These are phyloP conservation scores for Camillea tinctor DNA, from an alignment of 2,329 filamentous ascomycete species.

Conservation along the genomic window DNA sequence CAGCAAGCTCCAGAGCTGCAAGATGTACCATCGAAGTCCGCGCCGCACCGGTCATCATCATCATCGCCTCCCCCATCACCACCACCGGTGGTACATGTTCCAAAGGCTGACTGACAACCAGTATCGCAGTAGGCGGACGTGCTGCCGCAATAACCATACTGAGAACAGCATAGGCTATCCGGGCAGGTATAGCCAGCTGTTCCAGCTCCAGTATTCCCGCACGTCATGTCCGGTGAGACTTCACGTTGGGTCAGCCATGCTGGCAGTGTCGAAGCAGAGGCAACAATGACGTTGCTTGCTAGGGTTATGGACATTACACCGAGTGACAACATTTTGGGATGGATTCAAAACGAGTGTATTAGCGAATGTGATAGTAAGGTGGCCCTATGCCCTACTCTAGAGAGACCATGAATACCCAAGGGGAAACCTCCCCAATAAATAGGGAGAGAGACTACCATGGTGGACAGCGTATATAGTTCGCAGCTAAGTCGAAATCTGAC, in stretches of 20 bases:
- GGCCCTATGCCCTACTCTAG: conserved; percentile 9
- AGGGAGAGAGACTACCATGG: background rate
- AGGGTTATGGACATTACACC: conserved; percentile 9
- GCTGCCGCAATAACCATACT: conserved; percentile 19
- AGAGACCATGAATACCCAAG: background rate
- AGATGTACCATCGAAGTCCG: conserved; percentile 30
- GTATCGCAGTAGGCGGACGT: conserved; percentile 13
- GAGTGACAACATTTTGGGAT: conserved; percentile 10
- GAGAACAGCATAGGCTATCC: conserved; percentile 24
- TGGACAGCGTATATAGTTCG: background rate
- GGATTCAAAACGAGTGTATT: background rate
- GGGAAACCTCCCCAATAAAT: background rate
- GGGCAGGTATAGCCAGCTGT: conserved; percentile 24
- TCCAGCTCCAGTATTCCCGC: conserved; percentile 24
- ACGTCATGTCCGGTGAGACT: conserved; percentile 22
- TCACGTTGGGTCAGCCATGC: conserved; percentile 13
- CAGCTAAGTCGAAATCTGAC: background rate
- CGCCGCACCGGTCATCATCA: conserved; percentile 46
- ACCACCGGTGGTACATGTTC: conserved; percentile 4
- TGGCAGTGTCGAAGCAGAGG: conserved; percentile 21
- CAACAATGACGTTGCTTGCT: conserved; percentile 15
- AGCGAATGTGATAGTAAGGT: conserved; percentile 13
- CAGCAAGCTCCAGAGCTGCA: conserved; percentile 40
- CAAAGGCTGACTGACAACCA: conserved; percentile 16
- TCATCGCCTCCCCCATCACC: conserved; percentile 16